phyloP scores from a whole-genome alignment of 163 green algal species.

The Smithsoniella earleae region DNA sequence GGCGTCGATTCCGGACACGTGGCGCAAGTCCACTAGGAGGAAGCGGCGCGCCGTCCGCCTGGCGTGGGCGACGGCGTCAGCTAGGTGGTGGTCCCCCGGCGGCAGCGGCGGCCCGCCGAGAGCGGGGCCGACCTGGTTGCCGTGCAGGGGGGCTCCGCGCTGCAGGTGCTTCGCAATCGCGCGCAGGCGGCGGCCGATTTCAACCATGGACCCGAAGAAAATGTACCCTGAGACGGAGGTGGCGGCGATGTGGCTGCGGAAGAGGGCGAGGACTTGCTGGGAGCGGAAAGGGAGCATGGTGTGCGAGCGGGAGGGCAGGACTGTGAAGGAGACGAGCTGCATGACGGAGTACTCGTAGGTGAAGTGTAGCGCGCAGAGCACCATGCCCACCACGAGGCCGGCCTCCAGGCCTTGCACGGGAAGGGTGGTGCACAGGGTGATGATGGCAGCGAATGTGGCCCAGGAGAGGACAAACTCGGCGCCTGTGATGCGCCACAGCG shows the following conservation, averaged over 20 bases:
- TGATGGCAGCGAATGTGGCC: conserved; percentile 60
- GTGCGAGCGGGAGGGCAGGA: conserved; percentile 22
- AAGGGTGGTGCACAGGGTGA: conserved; percentile 39
- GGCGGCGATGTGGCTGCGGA: conserved; percentile 6
- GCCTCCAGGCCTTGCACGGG: conserved; percentile 47
- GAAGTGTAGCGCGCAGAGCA: conserved; percentile 47
- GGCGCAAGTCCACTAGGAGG: conserved; percentile 49
- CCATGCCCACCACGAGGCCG: conserved; percentile 52
- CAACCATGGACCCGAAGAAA: conserved; percentile 68
- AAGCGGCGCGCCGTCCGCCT: conserved; percentile 38
- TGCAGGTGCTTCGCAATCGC: conserved; percentile 22
- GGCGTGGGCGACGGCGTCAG: conserved; percentile 36
- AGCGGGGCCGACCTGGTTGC: not conserved
- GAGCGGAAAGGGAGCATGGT: conserved; percentile 26
- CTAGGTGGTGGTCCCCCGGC: too few species aligned
- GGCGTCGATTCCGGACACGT: conserved; percentile 53
- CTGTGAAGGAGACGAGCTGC: conserved; percentile 19
- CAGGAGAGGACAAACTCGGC: conserved; percentile 70
- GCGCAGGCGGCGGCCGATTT: conserved; percentile 50
- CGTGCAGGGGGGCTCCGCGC: not conserved
- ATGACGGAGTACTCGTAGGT: conserved; percentile 39
- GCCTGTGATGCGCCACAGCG: conserved; percentile 42
- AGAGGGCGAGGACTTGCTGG: conserved; percentile 16
- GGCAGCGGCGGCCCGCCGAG: conserved; percentile 28
- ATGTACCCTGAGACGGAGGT: conserved; percentile 53